These are phyloP conservation scores for Monosporascus sp. DNA, from an alignment of 2,329 filamentous ascomycete genomes.

Conservation along the genomic window DNA sequence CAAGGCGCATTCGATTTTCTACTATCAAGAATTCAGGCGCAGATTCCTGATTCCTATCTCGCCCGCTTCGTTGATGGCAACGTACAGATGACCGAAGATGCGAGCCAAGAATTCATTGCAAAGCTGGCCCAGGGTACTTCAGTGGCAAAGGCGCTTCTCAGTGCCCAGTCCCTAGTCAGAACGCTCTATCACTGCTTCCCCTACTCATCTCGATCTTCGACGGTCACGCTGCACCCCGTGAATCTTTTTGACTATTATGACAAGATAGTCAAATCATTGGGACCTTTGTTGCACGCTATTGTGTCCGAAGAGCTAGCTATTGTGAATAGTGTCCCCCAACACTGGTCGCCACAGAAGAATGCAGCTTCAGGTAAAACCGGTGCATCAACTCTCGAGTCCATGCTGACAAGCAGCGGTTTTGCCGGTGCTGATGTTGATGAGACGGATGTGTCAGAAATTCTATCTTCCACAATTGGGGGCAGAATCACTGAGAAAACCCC, in stretches of 20 bases:
- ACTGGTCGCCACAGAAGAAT: constrained; percentile 46
- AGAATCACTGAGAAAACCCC: constrained; percentile 14
- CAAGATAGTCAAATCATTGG: constrained; percentile 67
- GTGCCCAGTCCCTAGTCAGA: constrained; percentile 69
- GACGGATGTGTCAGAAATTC: constrained; percentile 17
- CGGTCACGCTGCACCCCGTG: constrained; percentile 64
- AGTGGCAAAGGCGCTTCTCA: constrained; percentile 72
- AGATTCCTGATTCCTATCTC: constrained; percentile 60
- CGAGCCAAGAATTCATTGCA: constrained; percentile 27
- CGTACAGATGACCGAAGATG: constrained; percentile 26
- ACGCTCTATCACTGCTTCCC: constrained; percentile 71
- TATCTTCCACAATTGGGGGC: constrained; percentile 19
- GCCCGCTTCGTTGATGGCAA: constrained; percentile 52
- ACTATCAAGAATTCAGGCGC: constrained; percentile 55
- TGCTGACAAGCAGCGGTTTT: constrained; percentile 6
- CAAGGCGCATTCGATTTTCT: constrained; percentile 65
- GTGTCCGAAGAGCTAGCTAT: constrained; percentile 81
- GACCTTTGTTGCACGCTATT: constrained; percentile 70
- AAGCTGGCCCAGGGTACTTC: constrained; percentile 61
- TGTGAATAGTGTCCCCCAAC: constrained; percentile 64
- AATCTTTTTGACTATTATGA: constrained; percentile 84
- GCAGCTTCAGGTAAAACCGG: constrained; percentile 11
- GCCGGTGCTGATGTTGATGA: constrained; percentile 19
- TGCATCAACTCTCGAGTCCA: constrained; percentile 2
- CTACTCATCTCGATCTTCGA: constrained; percentile 58